phyloP scores from a whole-genome alignment of 805 yeast species.

The Saccharomycopsis fermentans region DNA sequence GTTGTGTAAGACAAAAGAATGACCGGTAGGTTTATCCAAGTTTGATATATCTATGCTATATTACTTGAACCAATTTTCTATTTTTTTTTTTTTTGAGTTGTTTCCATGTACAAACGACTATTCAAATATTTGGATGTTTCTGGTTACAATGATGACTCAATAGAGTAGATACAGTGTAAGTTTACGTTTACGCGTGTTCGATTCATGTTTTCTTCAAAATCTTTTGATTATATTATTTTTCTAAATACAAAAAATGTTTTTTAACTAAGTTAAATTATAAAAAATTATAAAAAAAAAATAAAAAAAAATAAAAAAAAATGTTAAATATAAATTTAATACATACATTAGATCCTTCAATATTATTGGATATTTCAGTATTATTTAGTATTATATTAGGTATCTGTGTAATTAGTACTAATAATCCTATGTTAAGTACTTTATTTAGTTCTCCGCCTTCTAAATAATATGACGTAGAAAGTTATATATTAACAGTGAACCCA shows the following conservation, averaged over 20 bases:
- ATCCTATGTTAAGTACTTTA: constrained; percentile 14
- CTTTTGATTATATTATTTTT: too few species aligned
- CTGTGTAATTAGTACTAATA: constrained; percentile 1
- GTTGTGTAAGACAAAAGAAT: too few species aligned
- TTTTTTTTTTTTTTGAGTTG: neutral
- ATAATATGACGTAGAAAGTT: neutral
- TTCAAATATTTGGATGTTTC: neutral
- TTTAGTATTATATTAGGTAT: constrained; percentile 7
- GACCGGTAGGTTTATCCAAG: too few species aligned
- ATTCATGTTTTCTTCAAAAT: too few species aligned
- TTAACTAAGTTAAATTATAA: neutral
- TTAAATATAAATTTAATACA: constrained; percentile 1
- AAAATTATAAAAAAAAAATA: neutral
- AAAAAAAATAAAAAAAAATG: neutral
- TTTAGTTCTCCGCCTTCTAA: neutral
- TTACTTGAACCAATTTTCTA: too few species aligned
- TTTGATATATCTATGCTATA: too few species aligned
- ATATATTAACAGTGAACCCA: neutral
- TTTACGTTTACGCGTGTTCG: too few species aligned
- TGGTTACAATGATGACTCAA: neutral
- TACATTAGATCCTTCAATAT: constrained; percentile 3
- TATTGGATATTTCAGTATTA: constrained; percentile 10
- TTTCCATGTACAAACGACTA: neutral
- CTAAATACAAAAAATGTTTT: too few species aligned
- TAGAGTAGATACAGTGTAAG: neutral